Conservation (phyloP, 768 basidiomycete species). For the Leccinum subtestaceum region DNA sequence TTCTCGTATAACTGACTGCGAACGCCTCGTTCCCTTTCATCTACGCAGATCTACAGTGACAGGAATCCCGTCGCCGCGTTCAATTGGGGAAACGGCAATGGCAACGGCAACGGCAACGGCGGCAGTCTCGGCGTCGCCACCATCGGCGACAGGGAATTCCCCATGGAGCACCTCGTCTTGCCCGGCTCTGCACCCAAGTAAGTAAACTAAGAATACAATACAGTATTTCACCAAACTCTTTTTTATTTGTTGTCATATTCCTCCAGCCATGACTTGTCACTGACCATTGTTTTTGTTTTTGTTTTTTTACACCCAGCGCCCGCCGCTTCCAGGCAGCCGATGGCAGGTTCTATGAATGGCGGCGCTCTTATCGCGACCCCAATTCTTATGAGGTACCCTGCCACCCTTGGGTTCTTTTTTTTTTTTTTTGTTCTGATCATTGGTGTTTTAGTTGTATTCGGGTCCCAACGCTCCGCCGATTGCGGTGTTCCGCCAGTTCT, state of each 20-base stretch:
- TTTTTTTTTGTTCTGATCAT: conserved; percentile 6
- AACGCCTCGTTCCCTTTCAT: neutral
- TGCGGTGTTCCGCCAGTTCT: conserved; percentile 55
- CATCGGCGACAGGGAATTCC: conserved; percentile 50
- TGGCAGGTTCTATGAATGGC: conserved; percentile 65
- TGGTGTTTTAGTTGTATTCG: conserved; percentile 42
- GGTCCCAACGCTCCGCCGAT: conserved; percentile 46
- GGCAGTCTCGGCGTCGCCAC: conserved; percentile 41
- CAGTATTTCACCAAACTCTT: neutral
- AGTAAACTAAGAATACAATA: neutral
- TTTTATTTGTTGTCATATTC: neutral
- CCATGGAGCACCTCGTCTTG: conserved; percentile 62
- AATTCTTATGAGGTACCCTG: conserved; percentile 60
- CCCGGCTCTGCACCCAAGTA: conserved; percentile 52
- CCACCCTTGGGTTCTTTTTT: neutral
- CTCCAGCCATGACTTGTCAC: conserved; percentile 9
- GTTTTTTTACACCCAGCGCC: conserved; percentile 40
- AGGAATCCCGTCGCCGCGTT: conserved; percentile 51
- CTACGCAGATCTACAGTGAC: conserved; percentile 38
- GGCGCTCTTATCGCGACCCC: conserved; percentile 45
- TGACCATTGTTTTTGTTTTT: neutral
- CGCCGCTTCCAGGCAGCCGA: conserved; percentile 58
- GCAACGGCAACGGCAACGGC: conserved; percentile 18
- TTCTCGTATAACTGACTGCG: neutral
- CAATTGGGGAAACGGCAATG: conserved; percentile 40